These are phyloP conservation scores for Mycena sp. DNA, from an alignment of 1,284 basidiomycete genomes.

Conservation along the genomic window DNA sequence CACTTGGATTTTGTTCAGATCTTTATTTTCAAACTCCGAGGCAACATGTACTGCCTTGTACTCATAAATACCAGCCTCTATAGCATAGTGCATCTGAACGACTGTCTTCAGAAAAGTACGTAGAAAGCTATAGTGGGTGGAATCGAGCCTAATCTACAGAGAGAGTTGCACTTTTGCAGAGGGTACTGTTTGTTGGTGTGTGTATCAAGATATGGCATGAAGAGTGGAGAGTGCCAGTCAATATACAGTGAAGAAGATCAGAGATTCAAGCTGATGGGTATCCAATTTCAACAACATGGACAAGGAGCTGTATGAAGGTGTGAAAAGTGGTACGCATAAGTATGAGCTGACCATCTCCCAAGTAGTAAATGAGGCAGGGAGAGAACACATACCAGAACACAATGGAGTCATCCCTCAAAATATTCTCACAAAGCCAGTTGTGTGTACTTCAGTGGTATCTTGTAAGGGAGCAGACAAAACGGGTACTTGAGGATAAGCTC, in stretches of 20 bases:
- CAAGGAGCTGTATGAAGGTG: neutral
- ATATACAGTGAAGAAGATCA: neutral
- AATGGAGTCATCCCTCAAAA: neutral
- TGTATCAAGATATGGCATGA: too few relatives aligned
- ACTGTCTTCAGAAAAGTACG: too few relatives aligned
- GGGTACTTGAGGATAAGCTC: neutral
- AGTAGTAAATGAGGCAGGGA: neutral
- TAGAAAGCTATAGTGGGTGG: too few relatives aligned
- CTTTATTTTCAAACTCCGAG: too few relatives aligned
- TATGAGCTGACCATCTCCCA: neutral
- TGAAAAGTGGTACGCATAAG: constrained; percentile 1
- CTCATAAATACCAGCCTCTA: too few relatives aligned
- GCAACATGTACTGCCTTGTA: too few relatives aligned
- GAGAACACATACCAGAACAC: neutral
- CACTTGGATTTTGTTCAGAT: too few relatives aligned
- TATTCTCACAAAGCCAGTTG: neutral
- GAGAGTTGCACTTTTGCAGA: too few relatives aligned
- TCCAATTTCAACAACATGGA: neutral
- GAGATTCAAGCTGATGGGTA: neutral
- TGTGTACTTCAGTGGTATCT: neutral
- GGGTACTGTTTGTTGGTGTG: too few relatives aligned
- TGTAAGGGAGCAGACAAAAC: neutral
- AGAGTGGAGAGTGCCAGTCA: too few relatives aligned
- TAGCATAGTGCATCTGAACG: too few relatives aligned
- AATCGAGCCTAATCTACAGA: too few relatives aligned